These are phyloP conservation scores for Candida tallmaniae DNA, from an alignment of 805 yeast species.

Conservation along the genomic window DNA sequence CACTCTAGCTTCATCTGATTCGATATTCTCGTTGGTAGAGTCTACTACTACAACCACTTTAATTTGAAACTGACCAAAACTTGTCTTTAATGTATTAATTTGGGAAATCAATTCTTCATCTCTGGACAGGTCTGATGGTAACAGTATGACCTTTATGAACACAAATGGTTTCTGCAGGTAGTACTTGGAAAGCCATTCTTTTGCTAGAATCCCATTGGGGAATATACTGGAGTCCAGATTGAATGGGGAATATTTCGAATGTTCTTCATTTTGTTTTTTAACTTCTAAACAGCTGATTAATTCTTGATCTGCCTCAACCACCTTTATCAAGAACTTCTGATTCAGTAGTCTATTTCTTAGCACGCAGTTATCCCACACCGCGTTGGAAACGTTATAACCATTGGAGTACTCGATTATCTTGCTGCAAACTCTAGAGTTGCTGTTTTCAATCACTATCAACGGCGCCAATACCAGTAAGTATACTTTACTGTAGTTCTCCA, in stretches of 20 bases:
- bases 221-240: constrained; percentile 23
- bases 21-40: constrained; percentile 11
- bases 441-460: constrained; percentile 14
- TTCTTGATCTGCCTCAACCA: background rate
- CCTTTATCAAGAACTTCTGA: constrained; percentile 24
- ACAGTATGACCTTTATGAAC: constrained; percentile 16
- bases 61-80: constrained; percentile 10
- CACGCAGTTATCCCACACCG: constrained; percentile 36
- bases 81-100: constrained; percentile 14
- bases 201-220: constrained; percentile 27
- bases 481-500: constrained; percentile 29
- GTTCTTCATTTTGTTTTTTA: constrained; percentile 12
- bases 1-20: constrained; percentile 19
- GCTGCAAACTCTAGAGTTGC: background rate
- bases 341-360: constrained; percentile 32
- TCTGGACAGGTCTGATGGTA: constrained; percentile 11
- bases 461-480: constrained; percentile 36
- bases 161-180: constrained; percentile 28
- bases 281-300: background rate
- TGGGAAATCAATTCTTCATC: constrained; percentile 14
- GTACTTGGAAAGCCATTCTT: constrained; percentile 35
- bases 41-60: constrained; percentile 23
- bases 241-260: constrained; percentile 36
- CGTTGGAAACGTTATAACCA: constrained; percentile 7
- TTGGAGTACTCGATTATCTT: background rate